Base-by-base conservation (phyloP, 1,139 yeast genomes). In the Pichia sp. region DNA sequence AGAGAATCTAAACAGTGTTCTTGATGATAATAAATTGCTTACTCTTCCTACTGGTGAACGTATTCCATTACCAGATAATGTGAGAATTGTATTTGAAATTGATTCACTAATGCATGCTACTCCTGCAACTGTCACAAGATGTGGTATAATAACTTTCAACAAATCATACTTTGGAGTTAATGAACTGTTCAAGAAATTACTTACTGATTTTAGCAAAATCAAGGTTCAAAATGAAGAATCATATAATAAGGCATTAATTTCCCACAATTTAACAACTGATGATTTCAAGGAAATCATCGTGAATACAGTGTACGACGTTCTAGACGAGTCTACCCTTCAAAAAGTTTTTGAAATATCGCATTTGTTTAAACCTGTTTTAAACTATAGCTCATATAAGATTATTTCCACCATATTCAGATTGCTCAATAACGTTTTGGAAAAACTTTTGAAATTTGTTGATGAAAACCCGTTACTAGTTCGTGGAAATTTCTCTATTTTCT, bases 1-100 rank as follows among this genome's bases (percentile, higher is more conserved):
- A 1, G 99, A 93, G 59, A 86, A 86, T 52, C 70, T 93, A 55
- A 93, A 93, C 65, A 85, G 96, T 69, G 94, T 90, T 12, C 71
- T 93, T 30, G 99, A 93, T 66, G 98, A 93, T 58, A 93, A 90
- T 63, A 81, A 77, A 55, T 58, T 86, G 1, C 68, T 91, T 44
- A 90, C 98, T 0, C 71, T 93, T 17, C 95, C 98, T 0, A 90
- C 83, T 61, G 98, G 98, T 38, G 98, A 93, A 60, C 76, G 97
- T 34, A 63, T 93, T 10, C 70, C 75, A 1, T 65, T 93, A 4
- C 90, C 96, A 0, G 59, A 67, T 0, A 84, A 83, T 57, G 76
- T 88, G 2, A 72, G 80, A 30, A 64, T 93, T 21, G 57, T 90
- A 0, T 90, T 93, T 67, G 99, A 93, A 60, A 89, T 86, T 5